These are phyloP conservation scores for Nicotiana sylvestris DNA, from an alignment of 257 asterid species.

Conservation along the genomic window DNA sequence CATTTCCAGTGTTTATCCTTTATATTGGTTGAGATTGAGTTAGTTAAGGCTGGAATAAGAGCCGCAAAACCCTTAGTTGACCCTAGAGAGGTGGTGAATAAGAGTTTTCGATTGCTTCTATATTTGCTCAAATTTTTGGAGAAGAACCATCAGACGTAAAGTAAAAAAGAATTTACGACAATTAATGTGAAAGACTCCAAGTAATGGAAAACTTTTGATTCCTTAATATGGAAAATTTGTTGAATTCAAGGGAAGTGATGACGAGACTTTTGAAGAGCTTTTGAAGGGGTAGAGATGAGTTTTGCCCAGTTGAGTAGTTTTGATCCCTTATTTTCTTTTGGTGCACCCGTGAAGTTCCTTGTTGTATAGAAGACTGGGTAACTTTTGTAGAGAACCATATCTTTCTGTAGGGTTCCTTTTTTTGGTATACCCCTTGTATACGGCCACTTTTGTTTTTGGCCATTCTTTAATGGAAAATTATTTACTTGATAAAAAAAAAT, in stretches of 20 bases:
- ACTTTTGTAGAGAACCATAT: no score
- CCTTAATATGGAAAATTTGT: background rate
- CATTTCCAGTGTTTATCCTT: background rate
- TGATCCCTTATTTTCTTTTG: no score
- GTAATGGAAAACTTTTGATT: background rate
- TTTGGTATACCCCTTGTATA: no score
- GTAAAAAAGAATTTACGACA: background rate
- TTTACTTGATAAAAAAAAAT: no score
- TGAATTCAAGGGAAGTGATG: background rate
- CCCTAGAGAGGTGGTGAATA: background rate
- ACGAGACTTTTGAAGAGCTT: background rate
- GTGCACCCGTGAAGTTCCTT: no score
- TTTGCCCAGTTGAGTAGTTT: no score
- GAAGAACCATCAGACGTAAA: background rate
- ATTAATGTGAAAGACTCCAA: background rate
- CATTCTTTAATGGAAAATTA: no score
- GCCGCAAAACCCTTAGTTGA: background rate
- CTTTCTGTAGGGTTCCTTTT: no score
- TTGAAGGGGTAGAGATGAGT: no score
- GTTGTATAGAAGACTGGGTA: no score
- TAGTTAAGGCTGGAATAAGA: background rate
- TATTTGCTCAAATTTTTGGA: background rate
- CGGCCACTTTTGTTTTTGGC: no score
- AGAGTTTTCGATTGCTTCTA: background rate
- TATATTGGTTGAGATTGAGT: background rate